These are phyloP conservation scores for Podaxis sp. DNA, from an alignment of 768 basidiomycete species.

Conservation along the genomic window DNA sequence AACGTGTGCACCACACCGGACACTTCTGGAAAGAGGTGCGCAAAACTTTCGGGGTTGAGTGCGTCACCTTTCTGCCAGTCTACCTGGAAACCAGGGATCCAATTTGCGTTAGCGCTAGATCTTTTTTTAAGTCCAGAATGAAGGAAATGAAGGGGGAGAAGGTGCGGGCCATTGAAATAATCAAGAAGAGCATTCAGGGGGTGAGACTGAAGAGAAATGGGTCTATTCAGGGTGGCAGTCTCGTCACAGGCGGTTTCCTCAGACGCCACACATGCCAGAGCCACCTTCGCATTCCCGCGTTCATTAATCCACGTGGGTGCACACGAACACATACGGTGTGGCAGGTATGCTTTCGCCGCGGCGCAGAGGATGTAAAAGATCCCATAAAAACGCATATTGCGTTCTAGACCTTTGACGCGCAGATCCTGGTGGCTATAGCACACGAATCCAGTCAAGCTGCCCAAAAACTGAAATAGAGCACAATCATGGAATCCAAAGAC, in stretches of 20 bases:
- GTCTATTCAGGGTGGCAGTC: background rate
- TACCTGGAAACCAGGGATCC: slow-evolving; percentile 49
- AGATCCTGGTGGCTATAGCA: background rate
- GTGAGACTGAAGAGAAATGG: background rate
- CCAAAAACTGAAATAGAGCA: background rate
- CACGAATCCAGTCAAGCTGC: background rate
- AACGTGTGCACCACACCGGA: slow-evolving; percentile 91
- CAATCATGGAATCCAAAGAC: background rate
- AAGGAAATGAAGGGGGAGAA: slow-evolving; percentile 11
- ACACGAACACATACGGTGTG: too few relatives aligned
- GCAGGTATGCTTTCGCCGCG: background rate
- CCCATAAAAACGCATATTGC: background rate
- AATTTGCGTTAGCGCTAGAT: slow-evolving; percentile 2
- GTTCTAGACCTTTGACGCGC: background rate
- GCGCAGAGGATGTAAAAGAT: background rate
- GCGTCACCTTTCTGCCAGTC: slow-evolving; percentile 88
- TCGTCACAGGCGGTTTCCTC: background rate
- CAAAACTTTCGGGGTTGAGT: slow-evolving; percentile 72
- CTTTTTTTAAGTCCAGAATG: slow-evolving; percentile 2
- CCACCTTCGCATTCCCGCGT: background rate
- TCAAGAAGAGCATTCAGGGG: background rate
- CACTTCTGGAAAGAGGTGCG: slow-evolving; percentile 60
- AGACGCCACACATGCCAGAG: background rate
- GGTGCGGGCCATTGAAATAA: slow-evolving; percentile 5
- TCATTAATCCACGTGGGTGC: background rate